Base-by-base conservation (phyloP, 2,329 filamentous ascomycete species). In the Aspergillus glaucus region DNA sequence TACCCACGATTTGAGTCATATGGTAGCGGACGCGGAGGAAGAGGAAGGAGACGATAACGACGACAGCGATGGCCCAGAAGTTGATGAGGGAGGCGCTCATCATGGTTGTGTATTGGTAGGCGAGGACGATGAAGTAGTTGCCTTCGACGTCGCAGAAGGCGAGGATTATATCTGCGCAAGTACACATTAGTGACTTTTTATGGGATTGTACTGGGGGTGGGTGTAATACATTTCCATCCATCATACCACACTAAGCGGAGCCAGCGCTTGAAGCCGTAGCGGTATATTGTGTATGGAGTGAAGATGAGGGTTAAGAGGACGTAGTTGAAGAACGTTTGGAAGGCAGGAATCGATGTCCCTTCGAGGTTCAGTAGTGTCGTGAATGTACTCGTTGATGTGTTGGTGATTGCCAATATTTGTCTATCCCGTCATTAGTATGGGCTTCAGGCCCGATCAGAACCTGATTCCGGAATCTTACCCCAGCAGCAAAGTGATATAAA, bases 321-420 rank as follows among this genome's bases (percentile, higher is more conserved):
- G 71, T 98, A 98, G 73, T 93, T 95, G 79, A 96, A 94, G 62
- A 97, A 81, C 26, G 88, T 89, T 74, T 98, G 93, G 75, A 97
- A 95, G 48, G 93, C 89, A 6, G 93, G 93, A 58, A 97, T 94
- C 52, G 81, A 89, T 56, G 86, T 91, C 44, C 83, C 79, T 54
- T 79, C 70, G 4, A 72, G 69, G 49, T 77, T 78, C 26, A 98
- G 82, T 48, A 96, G 81, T 22, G 79, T 81, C 34, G 86, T 88
- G 64, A 97, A 88, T 43, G 93, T 97, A 76, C 94, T 95, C 45
- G 91, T 96, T 26, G 82, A 84, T 1, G 91, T 96, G 71, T 95
- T 93, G 74, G 89, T 91, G 50, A 98, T 81, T 4, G 91, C 84
- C 41, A 95, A 82, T 46, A 90, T 69, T 77, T 96, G 91, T 50